Conservation (phyloP, 1,284 basidiomycete species). For the Apiotrichum akiyoshidainum region DNA sequence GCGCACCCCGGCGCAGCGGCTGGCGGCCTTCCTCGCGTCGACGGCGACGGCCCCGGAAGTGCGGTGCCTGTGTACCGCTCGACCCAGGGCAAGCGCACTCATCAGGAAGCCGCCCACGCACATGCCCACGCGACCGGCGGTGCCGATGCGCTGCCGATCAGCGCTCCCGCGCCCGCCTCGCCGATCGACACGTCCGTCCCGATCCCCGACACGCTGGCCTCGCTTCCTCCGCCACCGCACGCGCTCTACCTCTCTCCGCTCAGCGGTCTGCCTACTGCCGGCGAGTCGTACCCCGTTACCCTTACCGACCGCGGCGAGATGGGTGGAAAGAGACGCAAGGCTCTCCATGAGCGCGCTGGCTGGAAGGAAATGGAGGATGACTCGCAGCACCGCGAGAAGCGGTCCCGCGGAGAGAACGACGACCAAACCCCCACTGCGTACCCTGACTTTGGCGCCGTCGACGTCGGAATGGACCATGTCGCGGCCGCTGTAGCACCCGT, state of each 20-base stretch:
- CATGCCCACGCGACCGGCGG: not conserved
- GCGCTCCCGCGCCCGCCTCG: slow-evolving; percentile 17
- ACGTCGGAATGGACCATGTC: not conserved
- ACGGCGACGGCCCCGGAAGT: not conserved
- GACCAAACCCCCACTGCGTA: not conserved
- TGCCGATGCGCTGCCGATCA: not conserved
- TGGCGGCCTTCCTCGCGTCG: not conserved
- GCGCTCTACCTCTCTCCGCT: slow-evolving; percentile 10
- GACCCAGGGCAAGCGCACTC: not conserved
- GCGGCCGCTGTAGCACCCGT: not conserved
- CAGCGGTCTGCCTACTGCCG: slow-evolving; percentile 6
- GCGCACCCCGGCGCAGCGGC: not conserved
- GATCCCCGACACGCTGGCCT: slow-evolving; percentile 22
- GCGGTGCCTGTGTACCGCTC: too few relatives aligned
- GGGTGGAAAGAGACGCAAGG: slow-evolving; percentile 46
- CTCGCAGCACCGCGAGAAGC: slow-evolving; percentile 6
- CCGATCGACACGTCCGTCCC: slow-evolving; percentile 20
- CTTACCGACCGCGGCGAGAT: slow-evolving; percentile 38
- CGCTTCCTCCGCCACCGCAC: slow-evolving; percentile 9
- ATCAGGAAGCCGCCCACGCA: too few relatives aligned
- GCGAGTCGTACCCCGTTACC: slow-evolving; percentile 4
- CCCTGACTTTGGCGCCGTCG: not conserved
- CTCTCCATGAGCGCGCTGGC: slow-evolving; percentile 42
- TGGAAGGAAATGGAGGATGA: slow-evolving; percentile 45
- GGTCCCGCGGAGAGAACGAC: not conserved